phyloP scores from a whole-genome alignment of 2,329 filamentous ascomycete genomes.

The Colletotrichum trifolii region DNA sequence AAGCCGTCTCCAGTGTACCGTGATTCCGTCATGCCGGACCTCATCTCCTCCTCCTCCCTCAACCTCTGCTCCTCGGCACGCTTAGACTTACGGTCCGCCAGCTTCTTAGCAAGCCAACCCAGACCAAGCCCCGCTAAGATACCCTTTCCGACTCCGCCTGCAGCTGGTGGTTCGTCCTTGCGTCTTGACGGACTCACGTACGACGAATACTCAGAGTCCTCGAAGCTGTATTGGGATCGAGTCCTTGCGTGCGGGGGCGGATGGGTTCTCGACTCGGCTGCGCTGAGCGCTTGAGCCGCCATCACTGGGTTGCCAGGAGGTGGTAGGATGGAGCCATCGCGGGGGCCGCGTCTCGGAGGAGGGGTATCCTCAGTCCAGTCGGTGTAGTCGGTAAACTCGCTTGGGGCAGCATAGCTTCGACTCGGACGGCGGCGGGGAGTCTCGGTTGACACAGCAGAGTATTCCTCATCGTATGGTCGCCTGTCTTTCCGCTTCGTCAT shows the following conservation, averaged over 20 bases:
- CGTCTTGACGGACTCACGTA: conserved; percentile 73
- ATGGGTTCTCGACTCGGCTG: conserved; percentile 57
- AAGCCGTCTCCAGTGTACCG: conserved; percentile 77
- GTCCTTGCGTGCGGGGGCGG: conserved; percentile 58
- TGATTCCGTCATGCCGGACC: conserved; percentile 70
- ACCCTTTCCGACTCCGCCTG: conserved; percentile 66
- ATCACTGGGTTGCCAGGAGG: conserved; percentile 56
- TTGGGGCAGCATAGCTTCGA: conserved; percentile 54
- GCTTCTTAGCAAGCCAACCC: conserved; percentile 75
- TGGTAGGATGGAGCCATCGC: conserved; percentile 57
- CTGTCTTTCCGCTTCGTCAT: conserved; percentile 65
- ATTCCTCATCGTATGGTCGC: conserved; percentile 65
- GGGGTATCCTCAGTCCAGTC: conserved; percentile 46
- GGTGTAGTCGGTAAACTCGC: conserved; percentile 64
- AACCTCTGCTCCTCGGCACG: conserved; percentile 60
- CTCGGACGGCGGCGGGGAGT: conserved; percentile 63
- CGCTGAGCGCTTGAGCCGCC: conserved; percentile 60
- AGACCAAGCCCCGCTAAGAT: conserved; percentile 71
- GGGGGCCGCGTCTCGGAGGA: conserved; percentile 32
- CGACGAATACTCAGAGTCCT: conserved; percentile 69
- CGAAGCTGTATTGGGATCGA: conserved; percentile 56
- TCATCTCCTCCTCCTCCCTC: conserved; percentile 62
- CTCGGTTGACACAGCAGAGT: conserved; percentile 71
- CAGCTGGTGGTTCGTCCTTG: conserved; percentile 53
- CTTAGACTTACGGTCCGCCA: conserved; percentile 65